Evolutionary conservation across 345 rosid species (phyloP).

Genomic region (Draba incana): DNA sequence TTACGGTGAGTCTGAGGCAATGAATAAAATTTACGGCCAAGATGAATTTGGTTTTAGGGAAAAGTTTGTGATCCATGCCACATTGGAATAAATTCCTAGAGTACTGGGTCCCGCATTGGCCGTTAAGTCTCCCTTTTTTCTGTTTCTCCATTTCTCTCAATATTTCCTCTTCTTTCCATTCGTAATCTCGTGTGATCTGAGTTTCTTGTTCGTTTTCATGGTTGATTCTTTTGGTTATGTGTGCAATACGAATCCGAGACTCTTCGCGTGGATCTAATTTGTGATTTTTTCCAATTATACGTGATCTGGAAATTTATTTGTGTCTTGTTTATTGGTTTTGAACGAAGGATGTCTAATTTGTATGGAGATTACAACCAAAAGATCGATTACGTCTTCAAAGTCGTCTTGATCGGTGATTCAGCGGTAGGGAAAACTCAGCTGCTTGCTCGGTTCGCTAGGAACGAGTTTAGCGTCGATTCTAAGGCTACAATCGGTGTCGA

Average conservation of each 20-base stretch:
- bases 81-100: neutral
- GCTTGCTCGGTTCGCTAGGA: conserved; percentile 74
- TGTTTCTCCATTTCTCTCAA: conserved; percentile 15
- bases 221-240: conserved; percentile 23
- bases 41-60: neutral
- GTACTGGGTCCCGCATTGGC: conserved; percentile 61
- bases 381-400: conserved; percentile 85
- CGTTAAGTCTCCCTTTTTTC: conserved; percentile 48
- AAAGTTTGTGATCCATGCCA: neutral
- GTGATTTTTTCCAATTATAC: neutral
- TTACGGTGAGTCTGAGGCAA: neutral
- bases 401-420: conserved; percentile 83
- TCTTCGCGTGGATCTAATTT: conserved; percentile 33
- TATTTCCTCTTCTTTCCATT: conserved; percentile 1
- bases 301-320: conserved; percentile 21
- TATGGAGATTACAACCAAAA: conserved; percentile 77
- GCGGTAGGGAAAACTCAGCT: conserved; percentile 87
- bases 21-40: conserved; percentile 12
- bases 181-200: conserved; percentile 16
- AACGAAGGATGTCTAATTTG: conserved; percentile 57
- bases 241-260: conserved; percentile 19
- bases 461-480: conserved; percentile 80
- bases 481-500: conserved; percentile 93
- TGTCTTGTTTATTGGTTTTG: neutral
- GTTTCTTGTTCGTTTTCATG: conserved; percentile 28